phyloP scores from a whole-genome alignment of 257 asterid species.

The Sherardia arvensis region DNA sequence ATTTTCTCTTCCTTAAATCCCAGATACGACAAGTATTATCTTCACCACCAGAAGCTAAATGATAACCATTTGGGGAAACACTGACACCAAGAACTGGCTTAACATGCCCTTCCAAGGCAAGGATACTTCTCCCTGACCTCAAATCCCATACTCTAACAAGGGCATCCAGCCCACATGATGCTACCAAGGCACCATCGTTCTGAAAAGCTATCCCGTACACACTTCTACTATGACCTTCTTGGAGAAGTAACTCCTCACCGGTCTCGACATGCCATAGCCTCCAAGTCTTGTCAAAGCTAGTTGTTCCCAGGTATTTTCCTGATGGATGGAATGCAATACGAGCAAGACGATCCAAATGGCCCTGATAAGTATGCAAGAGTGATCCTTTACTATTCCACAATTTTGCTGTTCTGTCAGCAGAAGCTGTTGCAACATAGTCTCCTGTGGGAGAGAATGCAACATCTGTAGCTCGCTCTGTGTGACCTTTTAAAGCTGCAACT shows the following conservation, averaged over 20 bases:
- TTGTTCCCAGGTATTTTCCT: constrained; percentile 79
- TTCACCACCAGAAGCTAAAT: constrained; percentile 93
- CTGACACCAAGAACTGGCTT: constrained; percentile 82
- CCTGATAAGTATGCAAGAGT: constrained; percentile 55
- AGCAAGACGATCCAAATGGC: constrained; percentile 93
- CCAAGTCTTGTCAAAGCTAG: constrained; percentile 94
- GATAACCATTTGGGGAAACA: constrained; percentile 91
- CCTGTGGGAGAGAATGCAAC: constrained; percentile 68
- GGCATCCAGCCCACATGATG: constrained; percentile 85
- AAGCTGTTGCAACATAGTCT: constrained; percentile 73
- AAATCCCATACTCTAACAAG: constrained; percentile 98
- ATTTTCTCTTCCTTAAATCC: constrained; percentile 83
- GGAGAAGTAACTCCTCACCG: constrained; percentile 89
- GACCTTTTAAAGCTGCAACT: constrained; percentile 74
- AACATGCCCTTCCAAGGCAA: constrained; percentile 86
- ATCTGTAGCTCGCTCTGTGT: constrained; percentile 85
- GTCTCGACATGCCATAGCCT: constrained; percentile 95
- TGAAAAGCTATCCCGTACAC: constrained; percentile 79
- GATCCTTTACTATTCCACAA: constrained; percentile 73
- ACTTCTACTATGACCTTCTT: constrained; percentile 97
- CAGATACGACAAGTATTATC: constrained; percentile 93
- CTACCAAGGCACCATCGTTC: constrained; percentile 85
- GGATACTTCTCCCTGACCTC: constrained; percentile 80
- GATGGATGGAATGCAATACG: constrained; percentile 88
- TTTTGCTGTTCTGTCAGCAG: constrained; percentile 82